Evolutionary conservation across 75 land plant genomes (phyloP), one percentile per base, ranked within the genome.

Genomic region (Pinus albicaulis): DNA sequence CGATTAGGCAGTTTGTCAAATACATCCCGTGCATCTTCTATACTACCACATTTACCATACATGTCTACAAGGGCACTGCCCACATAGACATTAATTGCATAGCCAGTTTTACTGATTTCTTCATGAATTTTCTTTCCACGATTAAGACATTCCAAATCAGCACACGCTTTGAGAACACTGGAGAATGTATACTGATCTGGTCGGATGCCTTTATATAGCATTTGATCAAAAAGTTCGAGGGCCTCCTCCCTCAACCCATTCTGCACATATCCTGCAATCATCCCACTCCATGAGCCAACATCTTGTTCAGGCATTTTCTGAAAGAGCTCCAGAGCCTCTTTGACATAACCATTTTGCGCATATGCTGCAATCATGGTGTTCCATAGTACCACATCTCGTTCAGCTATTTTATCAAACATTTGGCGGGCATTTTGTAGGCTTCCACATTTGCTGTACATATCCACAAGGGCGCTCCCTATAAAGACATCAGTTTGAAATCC

Each of bases 241-340:
- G 82, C 75, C 62, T 85, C 83, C 6, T 81, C 62, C 8, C 83
- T 72, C 78, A 22, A 28, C 28, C 87, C 87, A 56, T 83, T 74
- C 56, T 90, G 87, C 0, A 83, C 57, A 68, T 87, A 87, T 38
- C 90, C 92, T 81, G 82, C 89, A 38, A 90, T 87, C 86, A 90
- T 82, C 65, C 83, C 83, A 79, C 82, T 90, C 92, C 92, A 90
- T 66, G 87, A 87, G 28, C 83, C 82, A 10, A 75, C 84, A 76
- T 89, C 89, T 74, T 70, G 78, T 28, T 84, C 85, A 38, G 16
- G 31, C 83, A 80, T 57, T 61, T 57, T 78, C 22, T 90, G 89
- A 57, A 90, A 90, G 78, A 90, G 23, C 38, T 19, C 7, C 19
- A 81, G 56, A 0, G 92, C 92, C 36, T 23, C 56, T 16, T 74